Conservation (phyloP, 192 early-diverging fungal species). For the Entomortierella parvispora region DNA sequence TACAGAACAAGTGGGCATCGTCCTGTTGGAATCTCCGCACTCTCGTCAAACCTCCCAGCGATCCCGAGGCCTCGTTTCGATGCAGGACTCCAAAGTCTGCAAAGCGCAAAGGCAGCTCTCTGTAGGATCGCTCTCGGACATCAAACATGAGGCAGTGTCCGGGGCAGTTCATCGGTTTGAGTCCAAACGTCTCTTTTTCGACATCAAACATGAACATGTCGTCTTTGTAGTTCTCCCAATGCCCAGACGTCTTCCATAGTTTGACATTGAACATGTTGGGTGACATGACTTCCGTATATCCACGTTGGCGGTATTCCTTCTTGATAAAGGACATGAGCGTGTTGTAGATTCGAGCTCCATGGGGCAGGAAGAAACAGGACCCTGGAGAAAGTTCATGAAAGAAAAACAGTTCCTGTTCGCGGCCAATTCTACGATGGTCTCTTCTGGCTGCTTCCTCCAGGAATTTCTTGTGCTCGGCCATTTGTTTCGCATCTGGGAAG, state of each 20-base stretch:
- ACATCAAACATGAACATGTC: conserved; percentile 95
- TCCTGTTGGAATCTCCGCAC: conserved; percentile 99
- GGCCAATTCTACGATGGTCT: conserved; percentile 95
- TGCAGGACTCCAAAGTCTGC: conserved; percentile 99
- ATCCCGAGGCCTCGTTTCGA: conserved; percentile 93
- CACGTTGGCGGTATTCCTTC: conserved; percentile 86
- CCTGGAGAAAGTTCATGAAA: conserved; percentile 96
- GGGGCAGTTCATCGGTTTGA: conserved; percentile 99
- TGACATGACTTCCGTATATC: conserved; percentile 95
- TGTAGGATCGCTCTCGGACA: conserved; percentile 91
- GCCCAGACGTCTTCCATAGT: conserved; percentile 95
- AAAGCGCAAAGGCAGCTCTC: conserved; percentile 95
- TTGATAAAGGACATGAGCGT: conserved; percentile 90
- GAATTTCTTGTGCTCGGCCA: conserved; percentile 94
- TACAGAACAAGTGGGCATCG: conserved; percentile 98
- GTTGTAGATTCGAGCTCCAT: conserved; percentile 97
- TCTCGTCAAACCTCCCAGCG: conserved; percentile 92
- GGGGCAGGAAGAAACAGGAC: conserved; percentile 92
- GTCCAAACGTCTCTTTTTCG: conserved; percentile 95
- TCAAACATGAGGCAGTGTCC: conserved; percentile 98
- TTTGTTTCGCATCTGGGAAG: conserved; percentile 96
- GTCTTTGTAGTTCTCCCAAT: conserved; percentile 96
- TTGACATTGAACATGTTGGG: conserved; percentile 99
- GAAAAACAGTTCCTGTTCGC: conserved; percentile 98
- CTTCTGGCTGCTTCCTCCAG: conserved; percentile 94